phyloP scores from a whole-genome alignment of 2,329 filamentous ascomycete genomes.

The Penicillium crustosum region DNA sequence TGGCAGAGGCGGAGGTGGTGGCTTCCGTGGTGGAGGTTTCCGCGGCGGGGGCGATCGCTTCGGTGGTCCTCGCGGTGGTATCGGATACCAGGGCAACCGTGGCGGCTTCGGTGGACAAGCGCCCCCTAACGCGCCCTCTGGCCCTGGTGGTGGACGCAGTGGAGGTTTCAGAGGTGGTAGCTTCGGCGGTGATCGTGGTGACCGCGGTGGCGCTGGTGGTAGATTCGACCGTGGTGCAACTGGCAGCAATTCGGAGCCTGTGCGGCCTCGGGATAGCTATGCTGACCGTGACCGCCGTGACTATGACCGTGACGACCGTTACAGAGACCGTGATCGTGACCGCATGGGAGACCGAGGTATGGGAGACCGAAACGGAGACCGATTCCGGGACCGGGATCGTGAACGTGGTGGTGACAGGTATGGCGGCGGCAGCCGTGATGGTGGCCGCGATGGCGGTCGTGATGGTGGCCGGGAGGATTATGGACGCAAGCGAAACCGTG shows the following conservation, averaged over 20 bases:
- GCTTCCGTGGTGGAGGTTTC: conserved; percentile 49
- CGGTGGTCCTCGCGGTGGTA: conserved; percentile 51
- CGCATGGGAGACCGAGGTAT: conserved; percentile 43
- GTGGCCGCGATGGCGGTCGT: conserved; percentile 33
- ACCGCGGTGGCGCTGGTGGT: conserved; percentile 42
- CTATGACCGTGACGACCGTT: conserved; percentile 54
- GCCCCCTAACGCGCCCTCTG: conserved; percentile 53
- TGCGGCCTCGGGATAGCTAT: conserved; percentile 67
- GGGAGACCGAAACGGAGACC: conserved; percentile 44
- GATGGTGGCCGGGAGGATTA: conserved; percentile 52
- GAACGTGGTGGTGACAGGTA: conserved; percentile 49
- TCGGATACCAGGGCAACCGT: conserved; percentile 60
- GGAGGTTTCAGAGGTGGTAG: conserved; percentile 51
- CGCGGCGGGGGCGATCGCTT: conserved; percentile 52
- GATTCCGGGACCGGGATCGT: conserved; percentile 40
- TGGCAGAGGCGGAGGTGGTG: conserved; percentile 41
- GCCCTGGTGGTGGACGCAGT: conserved; percentile 56
- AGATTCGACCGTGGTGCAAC: conserved; percentile 58
- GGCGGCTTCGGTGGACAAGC: conserved; percentile 50
- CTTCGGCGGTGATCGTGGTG: conserved; percentile 41
- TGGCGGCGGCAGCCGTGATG: conserved; percentile 43
- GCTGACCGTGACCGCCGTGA: conserved; percentile 46
- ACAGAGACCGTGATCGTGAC: conserved; percentile 39
- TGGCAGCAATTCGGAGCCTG: conserved; percentile 81
- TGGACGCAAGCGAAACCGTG: conserved; percentile 67